Evolutionary conservation across 2,329 filamentous ascomycete species (phyloP), one percentile per base, ranked within the genome.

Genomic region (Penicillium hesseltinei): DNA sequence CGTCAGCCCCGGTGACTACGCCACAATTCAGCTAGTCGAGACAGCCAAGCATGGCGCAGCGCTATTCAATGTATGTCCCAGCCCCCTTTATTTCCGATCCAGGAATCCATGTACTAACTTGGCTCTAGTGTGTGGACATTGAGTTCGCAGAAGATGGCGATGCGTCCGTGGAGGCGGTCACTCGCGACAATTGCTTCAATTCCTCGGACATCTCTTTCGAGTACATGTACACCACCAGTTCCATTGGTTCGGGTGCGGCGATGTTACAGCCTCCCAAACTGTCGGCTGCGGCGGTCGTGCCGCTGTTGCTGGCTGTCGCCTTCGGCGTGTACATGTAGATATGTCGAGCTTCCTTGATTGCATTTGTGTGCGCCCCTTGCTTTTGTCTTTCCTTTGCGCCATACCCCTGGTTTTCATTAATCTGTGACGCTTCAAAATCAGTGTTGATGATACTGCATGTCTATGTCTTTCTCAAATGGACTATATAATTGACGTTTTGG

Each of bases 11-110:
- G 94, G 94, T n/a, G 90, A 96, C 77, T 87, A 90, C 71, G 92
- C 91, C 25, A 96, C 92, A 0, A 94, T 97, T 57, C 92, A 97
- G 71, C 76, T 96, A 3, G 87, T 97, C 27, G 91, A 96, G 79
- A 77, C 85, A 8, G 92, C 92, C 15, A 79, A 90, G 58, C 92
- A 96, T 70, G 92, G 92, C 3, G 92, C 91, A 2, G 82, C 90
- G 5, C 75, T 97, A 39, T 96, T 88, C 71, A 92, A 89, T 60
- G 90, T 92, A 80, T 65, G 88, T 78, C 31, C 19, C 35, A 19
- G 48, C 44, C 39, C 39, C 49, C 21, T 45, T 46, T 17, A n/a
- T 29, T 31, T 19, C n/a, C 29, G 8, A 21, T 13, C 15, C 17
- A 25, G 19, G 10, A 4, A 27, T 19, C 29, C 15, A 40, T 35